Evolutionary conservation across 768 basidiomycete species (phyloP).

Genomic region (Kwoniella europaea): DNA sequence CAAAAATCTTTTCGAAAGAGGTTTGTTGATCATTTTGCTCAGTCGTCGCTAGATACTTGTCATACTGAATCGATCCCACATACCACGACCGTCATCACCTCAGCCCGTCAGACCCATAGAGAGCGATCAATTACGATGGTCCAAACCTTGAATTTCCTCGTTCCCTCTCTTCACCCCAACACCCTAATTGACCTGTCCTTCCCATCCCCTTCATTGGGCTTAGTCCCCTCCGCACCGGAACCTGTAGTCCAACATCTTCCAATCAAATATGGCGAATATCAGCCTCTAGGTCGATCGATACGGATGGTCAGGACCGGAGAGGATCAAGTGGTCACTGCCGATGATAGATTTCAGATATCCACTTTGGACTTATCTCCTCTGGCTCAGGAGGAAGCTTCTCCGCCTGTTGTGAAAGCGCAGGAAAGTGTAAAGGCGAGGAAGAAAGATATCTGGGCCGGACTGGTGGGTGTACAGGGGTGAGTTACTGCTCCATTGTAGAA

Average conservation of each 20-base stretch:
- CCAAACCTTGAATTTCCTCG: conserved; percentile 42
- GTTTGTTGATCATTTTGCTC: too few species aligned
- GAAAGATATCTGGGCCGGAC: conserved; percentile 49
- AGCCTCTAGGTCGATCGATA: conserved; percentile 45
- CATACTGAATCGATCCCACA: too few species aligned
- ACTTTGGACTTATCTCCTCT: conserved; percentile 24
- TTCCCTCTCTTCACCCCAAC: conserved; percentile 53
- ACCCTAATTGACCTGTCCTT: conserved; percentile 48
- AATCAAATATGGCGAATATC: conserved; percentile 42
- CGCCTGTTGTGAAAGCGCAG: conserved; percentile 41
- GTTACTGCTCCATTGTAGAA: not conserved
- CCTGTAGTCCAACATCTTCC: conserved; percentile 51
- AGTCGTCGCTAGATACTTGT: too few species aligned
- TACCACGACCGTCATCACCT: too few species aligned
- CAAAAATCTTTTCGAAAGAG: not conserved
- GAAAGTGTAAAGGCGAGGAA: conserved; percentile 29
- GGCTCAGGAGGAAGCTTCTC: conserved; percentile 29
- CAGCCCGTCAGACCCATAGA: too few species aligned
- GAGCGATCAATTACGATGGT: conserved; percentile 7
- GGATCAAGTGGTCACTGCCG: conserved; percentile 35
- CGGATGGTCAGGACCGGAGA: conserved; percentile 27
- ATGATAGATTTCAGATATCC: conserved; percentile 43
- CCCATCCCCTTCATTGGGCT: conserved; percentile 27
- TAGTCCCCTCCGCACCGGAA: conserved; percentile 28
- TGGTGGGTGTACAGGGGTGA: conserved; percentile 39